Conservation (phyloP, 1,139 yeast genomes). For the Groenewaldozyma auringiensis region DNA sequence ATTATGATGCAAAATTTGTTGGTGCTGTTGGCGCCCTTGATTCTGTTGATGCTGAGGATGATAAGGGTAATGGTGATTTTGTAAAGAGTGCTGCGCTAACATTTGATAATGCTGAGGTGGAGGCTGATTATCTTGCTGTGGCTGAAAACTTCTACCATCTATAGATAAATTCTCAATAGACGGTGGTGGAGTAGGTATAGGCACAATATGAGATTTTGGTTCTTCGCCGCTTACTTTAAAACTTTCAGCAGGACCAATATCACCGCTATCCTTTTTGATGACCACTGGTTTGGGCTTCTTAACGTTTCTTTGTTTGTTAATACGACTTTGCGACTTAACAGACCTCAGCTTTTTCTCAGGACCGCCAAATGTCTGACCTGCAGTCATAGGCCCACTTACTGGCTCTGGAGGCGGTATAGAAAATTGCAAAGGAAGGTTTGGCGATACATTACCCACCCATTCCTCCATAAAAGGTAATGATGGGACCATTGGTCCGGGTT, state of each 20-base stretch:
- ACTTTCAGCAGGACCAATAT: background rate
- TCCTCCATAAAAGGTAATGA: background rate
- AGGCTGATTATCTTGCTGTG: no score
- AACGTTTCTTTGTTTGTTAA: background rate
- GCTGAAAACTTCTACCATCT: background rate
- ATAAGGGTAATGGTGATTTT: background rate
- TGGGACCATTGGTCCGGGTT: background rate
- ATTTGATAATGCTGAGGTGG: background rate
- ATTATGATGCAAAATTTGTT: conserved; percentile 3
- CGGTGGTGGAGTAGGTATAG: background rate
- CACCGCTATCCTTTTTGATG: background rate
- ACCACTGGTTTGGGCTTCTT: background rate
- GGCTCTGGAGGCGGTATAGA: background rate
- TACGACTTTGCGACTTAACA: background rate
- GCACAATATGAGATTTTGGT: no score
- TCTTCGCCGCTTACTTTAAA: background rate
- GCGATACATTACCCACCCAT: background rate
- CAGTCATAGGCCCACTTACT: background rate
- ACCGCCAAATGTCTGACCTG: background rate
- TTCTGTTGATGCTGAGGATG: conserved; percentile 1
- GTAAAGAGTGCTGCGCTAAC: no score
- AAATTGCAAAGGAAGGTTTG: background rate
- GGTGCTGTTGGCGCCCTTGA: conserved; percentile 1
- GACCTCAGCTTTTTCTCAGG: background rate
- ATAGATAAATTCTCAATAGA: background rate